phyloP scores from a whole-genome alignment of 192 early-diverging fungal genomes.

The Nowakowskiella sp. region DNA sequence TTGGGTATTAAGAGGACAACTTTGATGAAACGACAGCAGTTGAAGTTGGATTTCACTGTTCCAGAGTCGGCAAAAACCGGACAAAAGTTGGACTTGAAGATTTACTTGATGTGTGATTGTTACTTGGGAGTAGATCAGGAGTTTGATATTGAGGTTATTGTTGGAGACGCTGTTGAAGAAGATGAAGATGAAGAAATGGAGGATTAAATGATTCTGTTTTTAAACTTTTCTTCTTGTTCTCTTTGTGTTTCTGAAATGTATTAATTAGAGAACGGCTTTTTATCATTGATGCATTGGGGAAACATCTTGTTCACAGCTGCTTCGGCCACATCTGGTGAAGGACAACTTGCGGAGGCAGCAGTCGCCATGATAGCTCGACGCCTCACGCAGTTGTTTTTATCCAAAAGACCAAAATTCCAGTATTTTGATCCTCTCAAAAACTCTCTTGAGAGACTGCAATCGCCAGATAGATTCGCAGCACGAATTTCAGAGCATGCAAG shows the following conservation, averaged over 20 bases:
- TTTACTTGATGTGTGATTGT: conserved; percentile 91
- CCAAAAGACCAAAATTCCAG: no score
- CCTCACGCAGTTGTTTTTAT: no score
- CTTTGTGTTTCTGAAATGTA: no score
- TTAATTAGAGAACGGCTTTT: no score
- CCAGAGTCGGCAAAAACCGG: conserved; percentile 52
- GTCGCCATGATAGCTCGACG: no score
- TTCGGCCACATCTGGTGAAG: no score
- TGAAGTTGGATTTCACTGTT: conserved; percentile 80
- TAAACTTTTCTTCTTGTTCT: no score
- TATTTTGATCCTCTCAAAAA: conserved; percentile 58
- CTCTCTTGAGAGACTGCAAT: conserved; percentile 66
- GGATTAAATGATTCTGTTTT: no score
- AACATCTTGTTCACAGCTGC: no score
- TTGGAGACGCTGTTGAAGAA: conserved; percentile 21
- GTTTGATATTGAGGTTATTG: conserved; percentile 48
- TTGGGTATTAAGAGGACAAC: conserved; percentile 83
- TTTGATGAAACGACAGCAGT: conserved; percentile 48
- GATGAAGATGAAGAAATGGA: conserved; percentile 12
- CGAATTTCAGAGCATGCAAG: conserved; percentile 77
- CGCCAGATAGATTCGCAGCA: conserved; percentile 70
- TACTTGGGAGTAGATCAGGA: conserved; percentile 97
- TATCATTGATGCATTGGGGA: no score
- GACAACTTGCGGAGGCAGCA: no score
- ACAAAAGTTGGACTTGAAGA: conserved; percentile 40